phyloP scores from a whole-genome alignment of 129 eudicot genomes.

The Lactuca sativa region DNA sequence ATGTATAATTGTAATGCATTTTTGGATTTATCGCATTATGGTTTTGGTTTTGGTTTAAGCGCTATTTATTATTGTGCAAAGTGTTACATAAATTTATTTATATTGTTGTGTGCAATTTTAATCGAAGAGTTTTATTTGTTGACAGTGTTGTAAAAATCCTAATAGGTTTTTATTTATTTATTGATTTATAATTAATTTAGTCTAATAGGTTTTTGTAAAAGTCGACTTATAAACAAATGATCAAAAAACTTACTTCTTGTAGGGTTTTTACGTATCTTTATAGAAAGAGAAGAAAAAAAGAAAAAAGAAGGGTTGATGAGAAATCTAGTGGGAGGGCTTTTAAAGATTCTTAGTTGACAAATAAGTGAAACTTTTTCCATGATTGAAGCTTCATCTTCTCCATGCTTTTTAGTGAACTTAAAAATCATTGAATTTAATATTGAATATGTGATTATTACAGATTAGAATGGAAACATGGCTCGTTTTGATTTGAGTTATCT shows the following conservation, averaged over 20 bases:
- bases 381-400: background rate
- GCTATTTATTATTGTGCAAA: background rate
- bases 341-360: background rate
- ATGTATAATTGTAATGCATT: constrained; percentile 20
- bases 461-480: background rate
- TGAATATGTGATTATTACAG: background rate
- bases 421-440: background rate
- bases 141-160: background rate
- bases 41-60: background rate
- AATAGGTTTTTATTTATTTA: background rate
- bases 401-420: background rate
- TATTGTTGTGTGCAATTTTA: constrained; percentile 9
- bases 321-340: background rate
- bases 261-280: background rate
- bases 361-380: background rate
- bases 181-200: too few species aligned
- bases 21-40: constrained; percentile 7
- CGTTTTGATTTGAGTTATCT: too few species aligned
- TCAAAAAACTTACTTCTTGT: background rate
- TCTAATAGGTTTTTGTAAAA: background rate
- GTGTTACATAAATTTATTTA: background rate
- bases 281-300: background rate
- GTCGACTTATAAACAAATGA: background rate
- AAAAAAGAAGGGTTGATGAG: too few species aligned
- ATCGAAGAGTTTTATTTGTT: constrained; percentile 2